Conservation (phyloP, 441 rosid species). For the Populus hybrid region DNA sequence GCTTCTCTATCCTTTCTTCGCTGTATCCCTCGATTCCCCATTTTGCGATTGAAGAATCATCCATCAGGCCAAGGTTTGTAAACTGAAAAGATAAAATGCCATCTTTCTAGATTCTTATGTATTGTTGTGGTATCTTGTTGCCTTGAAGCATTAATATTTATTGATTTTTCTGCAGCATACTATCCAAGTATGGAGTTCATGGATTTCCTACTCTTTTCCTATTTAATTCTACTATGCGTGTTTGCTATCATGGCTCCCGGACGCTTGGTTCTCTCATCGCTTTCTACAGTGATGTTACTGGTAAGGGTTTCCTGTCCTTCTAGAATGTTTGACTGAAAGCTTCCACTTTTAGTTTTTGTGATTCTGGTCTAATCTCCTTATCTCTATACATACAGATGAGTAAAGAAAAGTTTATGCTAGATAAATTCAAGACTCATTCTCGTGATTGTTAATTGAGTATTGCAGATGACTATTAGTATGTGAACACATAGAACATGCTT, state of each 20-base stretch:
- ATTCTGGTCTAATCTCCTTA: not conserved
- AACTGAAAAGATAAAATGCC: not conserved
- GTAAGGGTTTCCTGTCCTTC: constrained; percentile 35
- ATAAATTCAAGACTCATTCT: not conserved
- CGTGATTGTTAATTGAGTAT: not conserved
- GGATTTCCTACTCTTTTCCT: constrained; percentile 87
- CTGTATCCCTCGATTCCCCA: constrained; percentile 68
- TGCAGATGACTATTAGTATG: not conserved
- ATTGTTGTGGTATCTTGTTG: not conserved
- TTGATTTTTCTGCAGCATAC: constrained; percentile 52
- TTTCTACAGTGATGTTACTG: constrained; percentile 65
- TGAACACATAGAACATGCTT: not conserved
- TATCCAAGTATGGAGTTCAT: constrained; percentile 90
- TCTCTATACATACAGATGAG: not conserved
- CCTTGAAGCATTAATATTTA: not conserved
- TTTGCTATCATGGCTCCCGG: constrained; percentile 62
- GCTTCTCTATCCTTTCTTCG: constrained; percentile 60
- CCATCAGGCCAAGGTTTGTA: constrained; percentile 77
- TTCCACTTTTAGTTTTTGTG: constrained; percentile 3
- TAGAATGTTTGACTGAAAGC: not conserved
- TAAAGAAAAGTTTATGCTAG: not conserved
- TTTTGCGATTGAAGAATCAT: constrained; percentile 72
- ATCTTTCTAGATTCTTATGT: not conserved
- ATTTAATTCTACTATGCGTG: constrained; percentile 68
- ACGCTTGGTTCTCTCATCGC: constrained; percentile 64